A percentile compares a stretch with the other conserved stretches of the same genome.
Conservation (phyloP, 1,284 basidiomycete genomes). For the Cerrena zonata region DNA sequence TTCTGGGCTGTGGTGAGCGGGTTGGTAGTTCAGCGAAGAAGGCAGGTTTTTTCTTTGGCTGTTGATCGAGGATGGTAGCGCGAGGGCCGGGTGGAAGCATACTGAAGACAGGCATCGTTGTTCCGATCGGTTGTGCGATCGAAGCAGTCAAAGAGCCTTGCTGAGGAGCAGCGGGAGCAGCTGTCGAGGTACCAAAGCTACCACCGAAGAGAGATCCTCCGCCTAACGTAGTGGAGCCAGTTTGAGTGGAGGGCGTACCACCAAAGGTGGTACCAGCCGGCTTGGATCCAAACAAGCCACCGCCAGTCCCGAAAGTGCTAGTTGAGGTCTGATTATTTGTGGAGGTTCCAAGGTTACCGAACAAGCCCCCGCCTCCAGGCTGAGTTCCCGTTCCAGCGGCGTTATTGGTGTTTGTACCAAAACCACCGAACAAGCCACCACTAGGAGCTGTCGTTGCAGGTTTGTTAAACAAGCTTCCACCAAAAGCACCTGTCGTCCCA, state of each 20-base stretch:
- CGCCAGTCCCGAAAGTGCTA: slow-evolving; percentile 20
- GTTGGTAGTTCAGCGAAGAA: slow-evolving; percentile 69
- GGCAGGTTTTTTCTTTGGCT: slow-evolving; percentile 65
- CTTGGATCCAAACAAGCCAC: slow-evolving; percentile 38
- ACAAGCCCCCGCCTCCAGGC: slow-evolving; percentile 15
- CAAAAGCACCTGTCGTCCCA: slow-evolving; percentile 16
- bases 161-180: slow-evolving; percentile 38
- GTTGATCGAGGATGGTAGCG: slow-evolving; percentile 52
- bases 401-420: slow-evolving; percentile 16
- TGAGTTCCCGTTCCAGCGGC: slow-evolving; percentile 7
- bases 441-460: slow-evolving; percentile 19
- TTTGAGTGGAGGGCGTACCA: slow-evolving; percentile 10
- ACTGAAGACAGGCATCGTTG: slow-evolving; percentile 72
- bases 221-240: slow-evolving; percentile 32
- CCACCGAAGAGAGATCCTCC: slow-evolving; percentile 46
- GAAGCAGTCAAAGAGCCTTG: slow-evolving; percentile 66
- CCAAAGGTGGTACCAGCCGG: slow-evolving; percentile 32
- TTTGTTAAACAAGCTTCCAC: slow-evolving; percentile 32
- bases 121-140: slow-evolving; percentile 86
- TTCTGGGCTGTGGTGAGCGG: slow-evolving; percentile 55
- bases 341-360: slow-evolving; percentile 16
- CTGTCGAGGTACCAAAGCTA: slow-evolving; percentile 26
- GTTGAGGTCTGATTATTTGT: slow-evolving; percentile 12
- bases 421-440: slow-evolving; percentile 32
- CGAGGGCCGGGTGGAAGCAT: slow-evolving; percentile 68